phyloP scores from a whole-genome alignment of 805 yeast genomes.

The Nakazawaea peltata region DNA sequence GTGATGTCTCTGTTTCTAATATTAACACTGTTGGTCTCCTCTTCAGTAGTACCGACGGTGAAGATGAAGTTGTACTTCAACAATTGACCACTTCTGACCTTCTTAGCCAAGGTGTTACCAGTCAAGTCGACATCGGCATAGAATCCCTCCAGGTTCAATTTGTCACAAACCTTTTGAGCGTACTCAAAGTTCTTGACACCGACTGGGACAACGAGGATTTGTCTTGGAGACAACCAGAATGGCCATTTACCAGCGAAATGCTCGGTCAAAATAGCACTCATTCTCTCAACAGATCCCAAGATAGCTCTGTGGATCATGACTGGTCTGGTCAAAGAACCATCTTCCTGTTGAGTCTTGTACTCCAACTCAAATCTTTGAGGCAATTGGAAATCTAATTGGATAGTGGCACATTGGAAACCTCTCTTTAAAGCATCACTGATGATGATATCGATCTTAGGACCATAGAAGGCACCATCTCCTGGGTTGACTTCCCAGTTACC shows the following conservation, averaged over 20 bases:
- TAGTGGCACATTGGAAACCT: constrained; percentile 99
- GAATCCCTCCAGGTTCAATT: constrained; percentile 65
- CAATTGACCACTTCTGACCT: constrained; percentile 94
- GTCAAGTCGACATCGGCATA: constrained; percentile 88
- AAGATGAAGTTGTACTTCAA: constrained; percentile 92
- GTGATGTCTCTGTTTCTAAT: constrained; percentile 94
- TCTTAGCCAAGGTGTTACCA: constrained; percentile 97
- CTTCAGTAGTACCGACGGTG: constrained; percentile 95
- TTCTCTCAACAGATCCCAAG: constrained; percentile 96
- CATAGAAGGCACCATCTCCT: constrained; percentile 96
- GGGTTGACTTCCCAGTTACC: constrained; percentile 91
- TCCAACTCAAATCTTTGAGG: constrained; percentile 90
- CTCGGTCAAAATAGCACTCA: constrained; percentile 97
- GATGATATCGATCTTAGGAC: constrained; percentile 94
- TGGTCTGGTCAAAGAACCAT: constrained; percentile 63
- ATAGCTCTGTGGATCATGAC: constrained; percentile 99
- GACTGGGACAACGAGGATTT: constrained; percentile 91
- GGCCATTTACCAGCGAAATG: constrained; percentile 99
- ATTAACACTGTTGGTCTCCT: constrained; percentile 71
- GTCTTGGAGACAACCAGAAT: constrained; percentile 99
- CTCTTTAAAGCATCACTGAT: constrained; percentile 89
- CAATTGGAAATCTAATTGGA: constrained; percentile 97
- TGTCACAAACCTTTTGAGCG: constrained; percentile 73
- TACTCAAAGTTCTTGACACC: constrained; percentile 90
- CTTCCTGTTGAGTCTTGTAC: constrained; percentile 65